Evolutionary conservation across 106 monocot species (phyloP), one percentile per base, ranked within the genome.

Genomic region (Dendrobium catenatum): DNA sequence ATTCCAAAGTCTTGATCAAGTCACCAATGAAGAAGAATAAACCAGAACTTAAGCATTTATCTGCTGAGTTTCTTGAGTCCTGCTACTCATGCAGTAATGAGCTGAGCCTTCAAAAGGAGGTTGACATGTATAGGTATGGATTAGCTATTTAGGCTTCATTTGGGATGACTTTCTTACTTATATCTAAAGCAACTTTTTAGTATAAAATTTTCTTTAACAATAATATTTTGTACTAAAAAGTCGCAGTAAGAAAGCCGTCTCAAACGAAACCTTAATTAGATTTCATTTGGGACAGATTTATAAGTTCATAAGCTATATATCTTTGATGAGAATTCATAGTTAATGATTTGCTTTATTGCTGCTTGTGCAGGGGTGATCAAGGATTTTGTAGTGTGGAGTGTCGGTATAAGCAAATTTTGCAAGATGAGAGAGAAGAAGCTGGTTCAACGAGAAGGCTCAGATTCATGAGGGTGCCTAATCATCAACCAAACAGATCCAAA

Each of bases 301-400:
- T 48, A 48, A 48, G 51, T 51, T 15, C 2, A 51, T 51, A 51
- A 51, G 10, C 13, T 51, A 51, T 51, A 51, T 51, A 51, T 51
- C 1, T 51, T 51, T 51, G 3, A 51, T 51, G 51, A 51, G 15
- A 51, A 48, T 51, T 51, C 10, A 51, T 51, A 15, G 4, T 66
- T 66, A 26, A 66, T 22, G 64, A 66, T 37, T 29, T 42, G 16
- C 4, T 15, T 29, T 42, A 3, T 15, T 10, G 51, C 51, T 51
- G 51, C 51, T 7, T 37, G 4, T 78, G 68, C 67, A 90, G 90
- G 74, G 85, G 90, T 40, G 85, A 90, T n/a, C 87, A 90, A 61
- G 90, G 87, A 15, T 90, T 85, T 72, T 90, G 90, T 54, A 90
- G 85, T 72, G 81, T 58, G 24, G 83, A 87, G 56, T 90, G 90